phyloP scores from a whole-genome alignment of 2,329 filamentous ascomycete genomes.

The Fusarium avenaceum region DNA sequence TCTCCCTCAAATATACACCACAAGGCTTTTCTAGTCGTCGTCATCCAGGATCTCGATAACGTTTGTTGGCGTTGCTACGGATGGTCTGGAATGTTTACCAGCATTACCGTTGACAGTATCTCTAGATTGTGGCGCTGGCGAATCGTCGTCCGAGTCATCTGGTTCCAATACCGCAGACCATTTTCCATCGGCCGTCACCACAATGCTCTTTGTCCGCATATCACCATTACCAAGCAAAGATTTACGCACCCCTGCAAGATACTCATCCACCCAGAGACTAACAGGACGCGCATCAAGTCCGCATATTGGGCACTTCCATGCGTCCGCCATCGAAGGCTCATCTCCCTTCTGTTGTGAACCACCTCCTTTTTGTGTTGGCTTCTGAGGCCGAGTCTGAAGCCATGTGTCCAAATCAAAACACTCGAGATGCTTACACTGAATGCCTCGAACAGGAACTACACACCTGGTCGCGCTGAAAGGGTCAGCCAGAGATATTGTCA shows the following conservation, averaged over 20 bases:
- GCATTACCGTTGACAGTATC: slow-evolving; percentile 7
- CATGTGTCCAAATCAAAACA: slow-evolving; percentile 93
- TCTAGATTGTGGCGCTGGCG: slow-evolving; percentile 22
- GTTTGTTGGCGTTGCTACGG: slow-evolving; percentile 10
- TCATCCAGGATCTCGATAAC: slow-evolving; percentile 52
- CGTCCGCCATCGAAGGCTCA: slow-evolving; percentile 72
- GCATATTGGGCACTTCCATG: slow-evolving; percentile 92
- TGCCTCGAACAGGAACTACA: slow-evolving; percentile 78
- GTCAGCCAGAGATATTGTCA: slow-evolving; percentile 73
- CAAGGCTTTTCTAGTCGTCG: slow-evolving; percentile 32
- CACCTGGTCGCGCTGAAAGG: slow-evolving; percentile 77
- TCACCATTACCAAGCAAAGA: slow-evolving; percentile 58
- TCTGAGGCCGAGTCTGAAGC: slow-evolving; percentile 73
- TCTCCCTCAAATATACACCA: neutral
- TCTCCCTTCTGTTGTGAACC: slow-evolving; percentile 20
- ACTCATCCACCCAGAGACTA: slow-evolving; percentile 79
- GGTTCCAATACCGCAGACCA: slow-evolving; percentile 54
- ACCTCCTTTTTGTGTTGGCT: slow-evolving; percentile 49
- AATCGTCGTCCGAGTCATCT: slow-evolving; percentile 49
- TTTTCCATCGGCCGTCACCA: slow-evolving; percentile 49
- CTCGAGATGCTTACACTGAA: slow-evolving; percentile 79
- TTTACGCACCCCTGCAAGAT: slow-evolving; percentile 73
- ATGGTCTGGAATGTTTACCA: slow-evolving; percentile 24
- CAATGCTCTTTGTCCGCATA: slow-evolving; percentile 50
- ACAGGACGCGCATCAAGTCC: slow-evolving; percentile 80